A percentile compares a stretch with the other conserved stretches of the same genome.
Evolutionary conservation across 2,329 filamentous ascomycete genomes (phyloP).

Genomic region (Geoglossum cookeanum): DNA sequence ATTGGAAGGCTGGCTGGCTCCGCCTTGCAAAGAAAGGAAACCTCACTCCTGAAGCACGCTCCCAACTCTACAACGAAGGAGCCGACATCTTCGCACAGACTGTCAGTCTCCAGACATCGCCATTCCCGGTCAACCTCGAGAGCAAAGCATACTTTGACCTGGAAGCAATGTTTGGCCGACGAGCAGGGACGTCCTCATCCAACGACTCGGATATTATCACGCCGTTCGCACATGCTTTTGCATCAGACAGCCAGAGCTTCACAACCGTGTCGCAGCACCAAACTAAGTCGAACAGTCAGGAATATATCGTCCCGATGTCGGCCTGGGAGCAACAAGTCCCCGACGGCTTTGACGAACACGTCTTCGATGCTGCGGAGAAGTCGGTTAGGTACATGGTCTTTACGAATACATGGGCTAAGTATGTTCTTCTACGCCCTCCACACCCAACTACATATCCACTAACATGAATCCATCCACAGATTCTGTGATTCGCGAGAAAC

Average conservation of each 20-base stretch:
- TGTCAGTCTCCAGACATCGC: conserved; percentile 7
- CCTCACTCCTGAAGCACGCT: conserved; percentile 17
- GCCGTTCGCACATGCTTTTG: not conserved
- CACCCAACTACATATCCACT: not conserved
- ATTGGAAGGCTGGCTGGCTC: conserved; percentile 30
- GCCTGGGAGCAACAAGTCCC: conserved; percentile 19
- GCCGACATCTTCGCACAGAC: conserved; percentile 34
- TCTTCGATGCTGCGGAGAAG: conserved; percentile 41
- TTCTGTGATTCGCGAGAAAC: conserved; percentile 2
- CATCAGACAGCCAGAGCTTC: not conserved
- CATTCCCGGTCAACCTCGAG: conserved; percentile 7
- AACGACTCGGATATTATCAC: conserved; percentile 6
- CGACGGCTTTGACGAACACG: conserved; percentile 26
- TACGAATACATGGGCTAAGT: conserved; percentile 49
- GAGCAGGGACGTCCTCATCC: conserved; percentile 8
- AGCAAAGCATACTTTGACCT: conserved; percentile 5
- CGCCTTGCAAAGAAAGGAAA: conserved; percentile 5
- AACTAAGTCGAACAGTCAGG: conserved; percentile 2
- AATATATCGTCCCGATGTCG: not conserved
- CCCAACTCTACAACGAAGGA: conserved; percentile 37
- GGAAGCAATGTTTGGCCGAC: conserved; percentile 6
- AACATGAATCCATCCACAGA: not conserved
- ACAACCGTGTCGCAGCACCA: not conserved
- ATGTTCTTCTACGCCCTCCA: not conserved
- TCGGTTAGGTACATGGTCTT: conserved; percentile 47